phyloP scores from a whole-genome alignment of 768 basidiomycete species.

The Tulasnella sp. region DNA sequence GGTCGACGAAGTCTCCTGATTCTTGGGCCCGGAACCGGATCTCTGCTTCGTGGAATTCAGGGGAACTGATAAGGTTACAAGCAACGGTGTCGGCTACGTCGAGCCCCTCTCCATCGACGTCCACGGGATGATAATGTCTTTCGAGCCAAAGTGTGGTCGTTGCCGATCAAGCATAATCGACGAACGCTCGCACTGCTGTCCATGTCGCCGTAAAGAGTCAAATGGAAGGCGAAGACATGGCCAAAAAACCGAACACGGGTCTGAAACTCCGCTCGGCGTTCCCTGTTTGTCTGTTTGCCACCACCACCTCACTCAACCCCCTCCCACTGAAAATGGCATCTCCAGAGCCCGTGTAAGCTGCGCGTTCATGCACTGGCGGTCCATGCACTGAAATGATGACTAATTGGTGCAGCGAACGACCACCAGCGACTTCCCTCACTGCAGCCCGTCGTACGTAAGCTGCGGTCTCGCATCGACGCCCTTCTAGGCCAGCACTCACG shows the following conservation, averaged over 20 bases:
- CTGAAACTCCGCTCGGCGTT: neutral
- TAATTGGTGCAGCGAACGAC: neutral
- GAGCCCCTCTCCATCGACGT: no score
- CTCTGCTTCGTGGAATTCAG: neutral
- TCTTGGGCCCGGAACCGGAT: neutral
- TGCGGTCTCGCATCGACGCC: neutral
- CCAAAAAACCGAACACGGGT: neutral
- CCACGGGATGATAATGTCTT: no score
- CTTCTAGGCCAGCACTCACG: neutral
- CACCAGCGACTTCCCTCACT: neutral
- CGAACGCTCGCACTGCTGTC: neutral
- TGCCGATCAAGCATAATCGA: neutral
- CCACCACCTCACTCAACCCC: neutral
- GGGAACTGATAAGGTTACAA: no score
- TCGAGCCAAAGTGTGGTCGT: no score
- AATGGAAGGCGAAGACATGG: neutral
- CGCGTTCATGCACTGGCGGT: neutral
- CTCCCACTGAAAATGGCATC: neutral
- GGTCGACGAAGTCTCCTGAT: neutral
- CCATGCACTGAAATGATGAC: neutral
- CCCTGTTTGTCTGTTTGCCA: neutral
- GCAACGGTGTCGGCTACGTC: no score
- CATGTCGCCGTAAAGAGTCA: neutral
- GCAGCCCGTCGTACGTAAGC: conserved; percentile 15
- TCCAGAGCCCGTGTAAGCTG: neutral